Evolutionary conservation across 768 basidiomycete species (phyloP), one percentile per base, ranked within the genome.

Genomic region (Mycena capillaripes): DNA sequence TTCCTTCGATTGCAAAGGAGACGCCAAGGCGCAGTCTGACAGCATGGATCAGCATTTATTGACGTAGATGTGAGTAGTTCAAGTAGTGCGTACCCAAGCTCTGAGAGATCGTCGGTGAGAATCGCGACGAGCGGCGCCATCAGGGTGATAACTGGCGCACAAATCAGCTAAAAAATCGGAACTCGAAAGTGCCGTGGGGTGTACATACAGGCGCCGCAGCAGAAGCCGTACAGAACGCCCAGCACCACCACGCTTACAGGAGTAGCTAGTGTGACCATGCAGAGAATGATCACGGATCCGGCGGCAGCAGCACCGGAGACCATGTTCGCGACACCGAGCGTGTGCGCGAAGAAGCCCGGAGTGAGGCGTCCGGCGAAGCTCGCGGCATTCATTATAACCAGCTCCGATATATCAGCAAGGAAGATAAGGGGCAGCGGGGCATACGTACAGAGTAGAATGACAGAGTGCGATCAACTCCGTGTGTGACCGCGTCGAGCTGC

Each of bases 341-440:
- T 40, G 16, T 78, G 65, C 11, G 80, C 80, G 38, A 86, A 72
- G 40, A 85, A 81, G 38, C 82, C 83, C 0, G 83, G 78, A 11
- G 82, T 70, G 2, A 86, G 52, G 30, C 86, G 83, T 7, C 86
- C 87, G 25, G 83, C 74, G 32, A 86, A 74, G 46, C 78, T 77
- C 27, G 79, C 79, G 8, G 77, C 82, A 69, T 86, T 88, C 32
- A 85, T 67, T 30, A 87, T 81, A 4, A 84, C 81, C n/a, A 87
- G 64, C 79, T 38, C 9, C 11, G 16, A 38, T 10, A 16, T 38
- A 10, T 38, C 38, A 38, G 38, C 38, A 38, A 16, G 3, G 38
- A 38, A 3, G 38, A 38, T 38, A 63, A 4, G 10, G 16, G 8
- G 8, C 10, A 42, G 10, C 10, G 17, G 10, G 16, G 17, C 4